Evolutionary conservation across 1,139 yeast species (phyloP).

Genomic region (Blastobotrys buckinghamii): DNA sequence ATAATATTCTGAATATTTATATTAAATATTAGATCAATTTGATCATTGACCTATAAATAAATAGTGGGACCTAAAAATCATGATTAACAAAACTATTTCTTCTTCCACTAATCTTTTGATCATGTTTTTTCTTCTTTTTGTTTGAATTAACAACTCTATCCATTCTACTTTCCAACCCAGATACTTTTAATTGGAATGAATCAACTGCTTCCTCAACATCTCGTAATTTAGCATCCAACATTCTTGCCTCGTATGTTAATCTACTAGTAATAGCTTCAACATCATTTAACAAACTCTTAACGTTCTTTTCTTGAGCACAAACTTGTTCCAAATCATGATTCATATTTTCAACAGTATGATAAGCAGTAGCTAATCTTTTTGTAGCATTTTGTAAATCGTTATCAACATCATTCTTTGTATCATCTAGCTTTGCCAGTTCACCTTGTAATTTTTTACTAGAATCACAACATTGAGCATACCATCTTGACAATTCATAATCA

Average conservation of each 20-base stretch:
- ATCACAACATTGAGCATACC: background rate
- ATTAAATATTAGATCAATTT: too few species aligned
- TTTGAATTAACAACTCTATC: conserved; percentile 19
- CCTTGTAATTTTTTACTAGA: conserved; percentile 11
- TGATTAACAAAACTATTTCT: background rate
- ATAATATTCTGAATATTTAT: too few species aligned
- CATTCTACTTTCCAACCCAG: conserved; percentile 33
- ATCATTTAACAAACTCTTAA: conserved; percentile 51
- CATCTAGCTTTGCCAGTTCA: conserved; percentile 14
- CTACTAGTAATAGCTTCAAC: conserved; percentile 69
- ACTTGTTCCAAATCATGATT: conserved; percentile 19
- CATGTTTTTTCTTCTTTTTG: background rate
- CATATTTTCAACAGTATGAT: conserved; percentile 14
- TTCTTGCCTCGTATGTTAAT: conserved; percentile 70
- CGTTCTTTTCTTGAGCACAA: conserved; percentile 21
- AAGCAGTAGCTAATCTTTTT: conserved; percentile 15
- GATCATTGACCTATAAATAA: too few species aligned
- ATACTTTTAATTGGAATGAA: conserved; percentile 41
- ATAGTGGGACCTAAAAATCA: too few species aligned
- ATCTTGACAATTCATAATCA: background rate
- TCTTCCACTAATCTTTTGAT: background rate
- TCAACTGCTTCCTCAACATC: conserved; percentile 76
- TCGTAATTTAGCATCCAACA: conserved; percentile 63
- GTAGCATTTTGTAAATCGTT: background rate
- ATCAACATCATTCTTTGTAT: conserved; percentile 4